Evolutionary conservation across 148 eudicot genomes (phyloP).

Genomic region (Heliosperma pusillum): DNA sequence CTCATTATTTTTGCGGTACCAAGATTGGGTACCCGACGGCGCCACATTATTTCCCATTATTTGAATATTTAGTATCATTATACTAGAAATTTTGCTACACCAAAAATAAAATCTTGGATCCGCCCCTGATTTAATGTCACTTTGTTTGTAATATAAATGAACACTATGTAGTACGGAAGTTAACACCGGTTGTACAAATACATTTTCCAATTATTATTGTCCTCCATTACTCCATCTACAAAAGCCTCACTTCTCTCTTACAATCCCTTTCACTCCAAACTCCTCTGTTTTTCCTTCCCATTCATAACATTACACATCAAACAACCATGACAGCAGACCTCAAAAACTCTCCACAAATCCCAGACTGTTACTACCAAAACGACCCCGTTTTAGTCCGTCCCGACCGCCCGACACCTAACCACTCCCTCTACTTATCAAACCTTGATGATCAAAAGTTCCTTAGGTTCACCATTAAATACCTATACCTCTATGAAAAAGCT

Average conservation of each 20-base stretch:
- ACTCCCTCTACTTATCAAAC: slow-evolving; percentile 68
- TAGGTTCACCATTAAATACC: slow-evolving; percentile 78
- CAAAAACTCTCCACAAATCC: slow-evolving; percentile 45
- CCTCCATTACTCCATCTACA: slow-evolving; percentile 18
- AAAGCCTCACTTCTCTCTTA: slow-evolving; percentile 15
- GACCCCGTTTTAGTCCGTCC: slow-evolving; percentile 57
- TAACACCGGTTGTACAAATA: neutral
- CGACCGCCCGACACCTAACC: slow-evolving; percentile 56
- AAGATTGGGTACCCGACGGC: too few relatives aligned
- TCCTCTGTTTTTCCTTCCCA: slow-evolving; percentile 10
- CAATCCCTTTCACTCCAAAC: slow-evolving; percentile 2
- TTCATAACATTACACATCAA: neutral
- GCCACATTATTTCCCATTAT: too few relatives aligned
- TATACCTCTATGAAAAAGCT: slow-evolving; percentile 53
- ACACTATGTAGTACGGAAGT: too few relatives aligned
- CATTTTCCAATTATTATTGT: neutral
- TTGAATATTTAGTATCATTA: too few relatives aligned
- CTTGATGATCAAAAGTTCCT: slow-evolving; percentile 83
- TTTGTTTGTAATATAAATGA: too few relatives aligned
- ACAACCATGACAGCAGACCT: slow-evolving; percentile 23
- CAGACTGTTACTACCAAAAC: slow-evolving; percentile 50
- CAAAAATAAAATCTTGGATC: too few relatives aligned
- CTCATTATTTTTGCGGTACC: too few relatives aligned
- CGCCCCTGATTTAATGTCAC: too few relatives aligned
- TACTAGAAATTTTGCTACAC: too few relatives aligned